phyloP scores from a whole-genome alignment of 495 filamentous ascomycete species.

The Viridothelium virens region DNA sequence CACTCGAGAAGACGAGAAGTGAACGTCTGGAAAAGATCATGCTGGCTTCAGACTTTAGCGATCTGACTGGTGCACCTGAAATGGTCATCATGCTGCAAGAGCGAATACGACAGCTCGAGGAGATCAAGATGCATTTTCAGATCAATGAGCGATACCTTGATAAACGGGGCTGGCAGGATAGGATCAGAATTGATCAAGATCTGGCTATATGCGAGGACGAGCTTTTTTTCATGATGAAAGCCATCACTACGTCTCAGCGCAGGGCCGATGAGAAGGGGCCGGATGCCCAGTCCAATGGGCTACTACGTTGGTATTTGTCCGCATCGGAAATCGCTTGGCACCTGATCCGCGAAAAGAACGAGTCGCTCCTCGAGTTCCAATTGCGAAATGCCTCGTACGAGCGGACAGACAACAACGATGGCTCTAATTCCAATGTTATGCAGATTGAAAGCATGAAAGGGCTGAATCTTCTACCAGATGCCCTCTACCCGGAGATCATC shows the following conservation, averaged over 20 bases:
- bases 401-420: conserved; percentile 90
- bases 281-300: conserved; percentile 58
- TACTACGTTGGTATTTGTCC: conserved; percentile 82
- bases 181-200: conserved; percentile 77
- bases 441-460: conserved; percentile 77
- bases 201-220: conserved; percentile 88
- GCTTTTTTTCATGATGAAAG: conserved; percentile 99
- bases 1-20: conserved; percentile 86
- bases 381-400: conserved; percentile 83
- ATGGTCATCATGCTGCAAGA: conserved; percentile 88
- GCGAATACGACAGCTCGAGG: conserved; percentile 85
- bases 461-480: conserved; percentile 78
- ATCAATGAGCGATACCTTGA: conserved; percentile 83
- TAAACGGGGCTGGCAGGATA: conserved; percentile 83
- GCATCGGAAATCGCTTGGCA: conserved; percentile 95
- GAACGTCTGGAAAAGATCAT: conserved; percentile 97
- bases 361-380: conserved; percentile 91
- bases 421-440: conserved; percentile 87
- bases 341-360: conserved; percentile 72
- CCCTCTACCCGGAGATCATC: conserved; percentile 92
- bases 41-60: conserved; percentile 98
- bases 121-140: conserved; percentile 95
- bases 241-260: conserved; percentile 90
- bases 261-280: conserved; percentile 65
- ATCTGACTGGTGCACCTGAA: conserved; percentile 85